These are phyloP conservation scores for Pythium phragmiticola DNA, from an alignment of 352 stramenopile genomes.

Conservation along the genomic window DNA sequence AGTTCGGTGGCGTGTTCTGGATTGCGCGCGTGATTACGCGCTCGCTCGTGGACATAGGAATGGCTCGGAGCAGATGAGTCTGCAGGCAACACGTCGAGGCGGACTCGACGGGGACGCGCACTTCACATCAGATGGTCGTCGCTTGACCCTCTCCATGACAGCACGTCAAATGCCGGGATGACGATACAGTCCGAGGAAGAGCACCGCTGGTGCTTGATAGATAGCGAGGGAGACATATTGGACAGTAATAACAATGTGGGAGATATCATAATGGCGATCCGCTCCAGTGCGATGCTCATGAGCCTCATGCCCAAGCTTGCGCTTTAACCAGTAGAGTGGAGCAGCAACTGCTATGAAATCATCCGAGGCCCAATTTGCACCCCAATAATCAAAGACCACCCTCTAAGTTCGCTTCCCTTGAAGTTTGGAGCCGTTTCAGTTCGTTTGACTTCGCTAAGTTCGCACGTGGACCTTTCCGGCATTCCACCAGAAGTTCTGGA, in stretches of 20 bases:
- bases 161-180: background rate
- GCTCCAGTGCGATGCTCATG: too few species aligned
- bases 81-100: slow-evolving; percentile 4
- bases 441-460: slow-evolving; percentile 19
- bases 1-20: slow-evolving; percentile 6
- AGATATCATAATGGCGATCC: too few species aligned
- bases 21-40: slow-evolving; percentile 25
- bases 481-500: slow-evolving; percentile 6
- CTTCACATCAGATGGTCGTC: background rate
- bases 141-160: background rate
- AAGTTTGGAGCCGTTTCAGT: background rate
- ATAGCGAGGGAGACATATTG: background rate
- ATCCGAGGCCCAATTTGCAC: too few species aligned
- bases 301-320: too few species aligned
- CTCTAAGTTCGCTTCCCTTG: too few species aligned
- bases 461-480: background rate
- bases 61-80: slow-evolving; percentile 1
- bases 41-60: background rate
- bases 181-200: background rate
- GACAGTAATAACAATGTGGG: too few species aligned
- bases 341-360: too few species aligned
- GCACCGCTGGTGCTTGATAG: background rate
- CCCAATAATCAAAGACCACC: too few species aligned
- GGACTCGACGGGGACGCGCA: slow-evolving; percentile 9
- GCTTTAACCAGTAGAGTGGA: too few species aligned